Base-by-base conservation (phyloP, 2,329 filamentous ascomycete species). In the Sclerotinia sclerotiorum region DNA sequence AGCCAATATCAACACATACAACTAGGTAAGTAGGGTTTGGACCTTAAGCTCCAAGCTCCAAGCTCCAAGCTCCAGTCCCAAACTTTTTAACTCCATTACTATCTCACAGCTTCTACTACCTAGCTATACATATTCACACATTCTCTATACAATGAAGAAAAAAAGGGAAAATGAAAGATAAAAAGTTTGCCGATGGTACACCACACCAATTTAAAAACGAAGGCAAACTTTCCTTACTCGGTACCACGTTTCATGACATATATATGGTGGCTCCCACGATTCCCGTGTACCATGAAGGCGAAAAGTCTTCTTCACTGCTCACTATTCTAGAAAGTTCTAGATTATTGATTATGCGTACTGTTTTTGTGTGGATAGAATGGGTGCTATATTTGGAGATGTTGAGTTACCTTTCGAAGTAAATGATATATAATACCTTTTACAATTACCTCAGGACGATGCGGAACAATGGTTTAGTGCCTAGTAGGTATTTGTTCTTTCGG, bases 281-380 rank as follows among this genome's bases (percentile, higher is more conserved):
- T 46, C 44, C 35, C 19, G 44, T 62, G 39, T 42, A 35, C 29
- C 19, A 6, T 13, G n/a, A 24, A 39, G 29, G 29, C 21, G 27
- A 49, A 49, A 49, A 13, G 29, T 5, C 24, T 29, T 35, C 17
- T 27, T 39, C 32, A 62, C 8, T 0, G 2, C 13, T 27, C n/a
- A 39, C 6, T 11, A 32, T 39, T 62, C 60, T 51, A 35, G 60
- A 62, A 62, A 39, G 60, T 51, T 62, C 60, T 51, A 51, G 46
- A 62, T 21, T 5, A 2, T 39, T 27, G 58, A 27, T 7, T 13
- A 24, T 39, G 13, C 5, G 24, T 51, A 13, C 15, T 39, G 11
- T 7, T 2, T 21, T 5, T 35, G 21, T 32, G 15, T 57, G 32
- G 35, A 17, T 7, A 6, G 32, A 39, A 2, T 21, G 32, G 54